Evolutionary conservation across 2,329 filamentous ascomycete genomes (phyloP).

Genomic region (Penicillium sp.): DNA sequence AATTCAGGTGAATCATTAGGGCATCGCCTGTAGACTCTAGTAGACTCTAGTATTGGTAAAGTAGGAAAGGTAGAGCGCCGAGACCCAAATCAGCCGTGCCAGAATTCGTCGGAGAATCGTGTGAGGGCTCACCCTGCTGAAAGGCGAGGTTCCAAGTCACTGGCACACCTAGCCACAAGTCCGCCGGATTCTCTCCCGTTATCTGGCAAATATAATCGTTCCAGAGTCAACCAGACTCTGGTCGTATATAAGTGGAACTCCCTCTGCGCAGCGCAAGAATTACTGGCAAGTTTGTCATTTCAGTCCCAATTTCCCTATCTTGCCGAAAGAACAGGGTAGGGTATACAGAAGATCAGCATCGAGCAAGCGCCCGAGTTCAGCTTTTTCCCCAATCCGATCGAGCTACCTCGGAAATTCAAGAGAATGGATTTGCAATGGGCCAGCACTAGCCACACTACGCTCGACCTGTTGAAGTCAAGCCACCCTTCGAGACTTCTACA

Average conservation of each 20-base stretch:
- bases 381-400: too few relatives aligned
- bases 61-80: neutral
- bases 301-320: too few relatives aligned
- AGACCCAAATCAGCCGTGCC: neutral
- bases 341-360: too few relatives aligned
- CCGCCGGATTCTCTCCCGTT: neutral
- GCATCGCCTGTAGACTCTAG: neutral
- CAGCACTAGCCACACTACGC: too few relatives aligned
- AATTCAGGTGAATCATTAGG: neutral
- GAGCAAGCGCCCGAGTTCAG: too few relatives aligned
- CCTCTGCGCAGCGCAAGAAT: too few relatives aligned
- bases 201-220: neutral
- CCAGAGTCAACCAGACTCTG: neutral
- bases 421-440: too few relatives aligned
- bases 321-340: too few relatives aligned
- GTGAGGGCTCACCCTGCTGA: neutral
- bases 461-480: too few relatives aligned
- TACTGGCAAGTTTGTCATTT: too few relatives aligned
- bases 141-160: neutral
- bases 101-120: neutral
- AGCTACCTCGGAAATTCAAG: too few relatives aligned
- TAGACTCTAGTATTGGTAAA: conserved; percentile 2
- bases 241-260: neutral
- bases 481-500: too few relatives aligned
- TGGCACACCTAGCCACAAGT: neutral